These are phyloP conservation scores for Theobroma cacao DNA, from an alignment of 345 rosid species.

Conservation along the genomic window DNA sequence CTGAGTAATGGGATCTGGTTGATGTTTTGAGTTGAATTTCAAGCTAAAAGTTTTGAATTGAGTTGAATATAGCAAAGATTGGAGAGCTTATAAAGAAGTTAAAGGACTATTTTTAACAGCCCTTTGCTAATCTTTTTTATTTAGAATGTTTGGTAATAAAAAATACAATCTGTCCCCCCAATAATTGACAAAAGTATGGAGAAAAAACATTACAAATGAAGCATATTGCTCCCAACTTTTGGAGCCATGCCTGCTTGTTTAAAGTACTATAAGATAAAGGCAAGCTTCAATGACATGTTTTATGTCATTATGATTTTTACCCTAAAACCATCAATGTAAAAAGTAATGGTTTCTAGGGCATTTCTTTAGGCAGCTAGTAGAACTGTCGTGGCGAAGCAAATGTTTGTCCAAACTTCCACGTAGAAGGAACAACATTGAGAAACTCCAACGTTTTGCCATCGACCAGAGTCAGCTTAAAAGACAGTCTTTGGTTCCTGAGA, in stretches of 20 bases:
- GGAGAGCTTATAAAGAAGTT: background rate
- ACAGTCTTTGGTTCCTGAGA: slow-evolving; percentile 50
- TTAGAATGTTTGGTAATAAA: no score
- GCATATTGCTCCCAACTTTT: background rate
- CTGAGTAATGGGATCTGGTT: no score
- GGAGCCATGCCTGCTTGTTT: no score
- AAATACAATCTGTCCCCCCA: no score
- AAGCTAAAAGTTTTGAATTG: no score
- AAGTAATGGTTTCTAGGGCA: background rate
- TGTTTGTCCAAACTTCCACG: slow-evolving; percentile 80
- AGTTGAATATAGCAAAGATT: background rate
- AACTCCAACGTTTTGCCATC: slow-evolving; percentile 50
- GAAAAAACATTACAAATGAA: background rate
- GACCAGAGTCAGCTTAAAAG: slow-evolving; percentile 56
- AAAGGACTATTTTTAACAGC: background rate
- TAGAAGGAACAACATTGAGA: slow-evolving; percentile 54
- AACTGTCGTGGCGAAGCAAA: slow-evolving; percentile 63
- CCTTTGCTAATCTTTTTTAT: background rate
- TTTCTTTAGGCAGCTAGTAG: background rate
- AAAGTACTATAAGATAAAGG: no score
- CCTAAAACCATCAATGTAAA: background rate
- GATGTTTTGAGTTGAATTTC: no score
- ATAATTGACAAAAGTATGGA: no score
- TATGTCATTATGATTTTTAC: background rate
- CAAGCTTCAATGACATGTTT: background rate